Conservation (phyloP, 2,329 filamentous ascomycete genomes). For the Chrysoporthe cubensis region DNA sequence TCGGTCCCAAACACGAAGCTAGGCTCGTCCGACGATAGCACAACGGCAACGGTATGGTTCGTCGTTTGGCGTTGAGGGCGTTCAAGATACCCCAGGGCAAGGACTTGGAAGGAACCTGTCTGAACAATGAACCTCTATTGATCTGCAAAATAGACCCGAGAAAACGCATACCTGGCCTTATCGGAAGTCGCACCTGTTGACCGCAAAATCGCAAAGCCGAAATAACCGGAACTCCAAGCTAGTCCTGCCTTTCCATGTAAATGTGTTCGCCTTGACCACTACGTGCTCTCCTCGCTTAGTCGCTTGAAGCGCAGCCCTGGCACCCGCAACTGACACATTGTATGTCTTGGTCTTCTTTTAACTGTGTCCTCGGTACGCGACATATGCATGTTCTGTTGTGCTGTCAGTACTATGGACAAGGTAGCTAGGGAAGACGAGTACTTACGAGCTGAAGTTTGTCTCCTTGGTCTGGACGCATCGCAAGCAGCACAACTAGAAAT, state of each 20-base stretch:
- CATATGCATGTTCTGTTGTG: slow-evolving; percentile 78
- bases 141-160: slow-evolving; percentile 14
- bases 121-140: slow-evolving; percentile 27
- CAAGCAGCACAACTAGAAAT: slow-evolving; percentile 79
- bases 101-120: slow-evolving; percentile 18
- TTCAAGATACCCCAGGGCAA: slow-evolving; percentile 20
- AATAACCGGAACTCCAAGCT: slow-evolving; percentile 26
- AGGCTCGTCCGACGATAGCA: slow-evolving; percentile 56
- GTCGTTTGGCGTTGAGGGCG: slow-evolving; percentile 11
- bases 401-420: neutral
- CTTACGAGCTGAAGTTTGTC: slow-evolving; percentile 87
- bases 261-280: slow-evolving; percentile 7
- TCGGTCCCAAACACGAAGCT: slow-evolving; percentile 60
- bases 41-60: neutral
- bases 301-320: slow-evolving; percentile 83
- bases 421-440: neutral
- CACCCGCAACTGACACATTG: slow-evolving; percentile 97
- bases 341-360: slow-evolving; percentile 89
- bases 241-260: neutral
- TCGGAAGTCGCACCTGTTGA: slow-evolving; percentile 20
- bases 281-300: slow-evolving; percentile 52
- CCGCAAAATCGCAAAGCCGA: slow-evolving; percentile 9
- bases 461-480: slow-evolving; percentile 99
- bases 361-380: slow-evolving; percentile 83
- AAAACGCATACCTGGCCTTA: slow-evolving; percentile 12